Percentiles rank a stretch among this genome's conserved stretches.
Conservation (phyloP, 768 basidiomycete species). For the Gymnopilus dilepis region DNA sequence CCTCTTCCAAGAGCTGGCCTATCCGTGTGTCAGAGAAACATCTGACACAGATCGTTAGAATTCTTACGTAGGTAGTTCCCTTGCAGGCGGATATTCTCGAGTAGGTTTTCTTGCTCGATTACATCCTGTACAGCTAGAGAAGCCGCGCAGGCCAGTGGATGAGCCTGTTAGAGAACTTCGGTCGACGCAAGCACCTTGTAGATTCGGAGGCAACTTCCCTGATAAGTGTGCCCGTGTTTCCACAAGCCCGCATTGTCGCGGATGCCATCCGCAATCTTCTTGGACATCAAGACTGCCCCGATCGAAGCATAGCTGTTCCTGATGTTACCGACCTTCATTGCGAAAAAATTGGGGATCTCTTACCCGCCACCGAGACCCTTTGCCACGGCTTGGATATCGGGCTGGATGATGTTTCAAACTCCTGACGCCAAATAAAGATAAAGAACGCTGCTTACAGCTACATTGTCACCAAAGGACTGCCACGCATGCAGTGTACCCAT, state of each 20-base stretch:
- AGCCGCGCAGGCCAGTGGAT: constrained; percentile 80
- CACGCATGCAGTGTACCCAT: constrained; percentile 90
- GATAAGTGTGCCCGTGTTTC: constrained; percentile 89
- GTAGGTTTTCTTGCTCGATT: constrained; percentile 71
- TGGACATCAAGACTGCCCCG: constrained; percentile 80
- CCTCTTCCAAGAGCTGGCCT: constrained; percentile 57
- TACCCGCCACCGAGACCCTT: constrained; percentile 92
- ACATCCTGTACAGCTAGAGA: constrained; percentile 82
- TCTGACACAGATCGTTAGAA: background rate
- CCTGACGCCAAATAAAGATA: background rate
- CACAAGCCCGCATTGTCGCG: constrained; percentile 69
- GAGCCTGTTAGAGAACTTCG: constrained; percentile 47
- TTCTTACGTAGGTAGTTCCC: constrained; percentile 60
- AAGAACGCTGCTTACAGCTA: constrained; percentile 46
- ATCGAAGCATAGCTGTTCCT: constrained; percentile 77
- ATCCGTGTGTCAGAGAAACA: constrained; percentile 7
- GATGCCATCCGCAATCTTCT: constrained; percentile 73
- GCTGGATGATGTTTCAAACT: constrained; percentile 39
- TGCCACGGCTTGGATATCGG: constrained; percentile 88
- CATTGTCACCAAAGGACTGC: constrained; percentile 82
- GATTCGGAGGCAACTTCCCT: constrained; percentile 46
- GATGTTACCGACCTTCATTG: background rate
- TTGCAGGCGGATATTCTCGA: constrained; percentile 63
- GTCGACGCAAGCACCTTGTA: background rate
- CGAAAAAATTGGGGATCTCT: constrained; percentile 22